Percentiles rank a stretch among this genome's conserved stretches.
Conservation (phyloP, 768 basidiomycete genomes). For the Mycena belliarum region DNA sequence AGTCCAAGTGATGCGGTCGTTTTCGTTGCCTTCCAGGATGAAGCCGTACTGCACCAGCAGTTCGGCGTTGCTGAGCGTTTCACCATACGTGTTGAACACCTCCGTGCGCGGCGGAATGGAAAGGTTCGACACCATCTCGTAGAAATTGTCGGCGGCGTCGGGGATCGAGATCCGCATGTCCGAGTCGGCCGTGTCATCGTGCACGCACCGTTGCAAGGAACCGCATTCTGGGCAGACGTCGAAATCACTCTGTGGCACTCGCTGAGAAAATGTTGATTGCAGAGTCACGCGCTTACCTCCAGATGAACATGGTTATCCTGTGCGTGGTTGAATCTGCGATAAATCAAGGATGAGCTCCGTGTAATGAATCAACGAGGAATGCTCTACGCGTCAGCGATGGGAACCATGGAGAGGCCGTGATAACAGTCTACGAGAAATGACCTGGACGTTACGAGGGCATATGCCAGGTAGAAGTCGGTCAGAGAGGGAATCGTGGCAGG, state of each 20-base stretch:
- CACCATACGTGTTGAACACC: conserved; percentile 81
- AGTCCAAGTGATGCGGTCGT: conserved; percentile 55
- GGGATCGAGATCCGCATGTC: conserved; percentile 8
- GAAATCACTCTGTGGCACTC: conserved; percentile 58
- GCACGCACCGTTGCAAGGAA: conserved; percentile 63
- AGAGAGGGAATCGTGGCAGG: conserved; percentile 26
- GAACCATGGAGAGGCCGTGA: conserved; percentile 81
- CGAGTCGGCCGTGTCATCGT: conserved; percentile 45
- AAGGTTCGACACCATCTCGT: conserved; percentile 69
- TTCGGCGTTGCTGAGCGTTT: conserved; percentile 61
- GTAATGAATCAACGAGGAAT: background rate
- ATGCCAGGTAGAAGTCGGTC: conserved; percentile 52
- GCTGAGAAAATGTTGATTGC: conserved; percentile 3
- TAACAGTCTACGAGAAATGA: conserved; percentile 84
- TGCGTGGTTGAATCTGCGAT: conserved; percentile 70
- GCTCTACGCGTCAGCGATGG: conserved; percentile 79
- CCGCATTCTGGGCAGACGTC: conserved; percentile 76
- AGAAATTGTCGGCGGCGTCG: conserved; percentile 37
- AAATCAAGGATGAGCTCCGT: background rate
- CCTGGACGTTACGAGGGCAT: conserved; percentile 72
- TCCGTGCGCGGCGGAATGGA: conserved; percentile 53
- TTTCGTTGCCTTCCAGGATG: conserved; percentile 68
- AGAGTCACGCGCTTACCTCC: conserved; percentile 48
- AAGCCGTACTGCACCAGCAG: conserved; percentile 76
- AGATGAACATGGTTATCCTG: conserved; percentile 72